phyloP scores from a whole-genome alignment of 2,329 filamentous ascomycete species.

The Diaporthe vexans region DNA sequence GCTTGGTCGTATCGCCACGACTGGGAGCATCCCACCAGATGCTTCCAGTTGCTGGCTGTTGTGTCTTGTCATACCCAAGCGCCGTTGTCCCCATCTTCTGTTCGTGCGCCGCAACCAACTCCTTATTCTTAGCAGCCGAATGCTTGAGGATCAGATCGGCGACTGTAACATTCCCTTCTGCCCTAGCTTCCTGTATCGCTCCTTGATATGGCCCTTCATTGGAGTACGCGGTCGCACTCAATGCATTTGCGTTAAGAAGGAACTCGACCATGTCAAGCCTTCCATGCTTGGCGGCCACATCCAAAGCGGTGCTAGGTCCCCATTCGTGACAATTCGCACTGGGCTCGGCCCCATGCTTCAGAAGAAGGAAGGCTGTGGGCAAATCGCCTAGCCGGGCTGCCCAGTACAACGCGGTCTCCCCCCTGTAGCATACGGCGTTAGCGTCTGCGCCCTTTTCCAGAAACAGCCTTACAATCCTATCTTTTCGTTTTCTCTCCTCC shows the following conservation, averaged over 20 bases:
- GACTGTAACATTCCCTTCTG: accelerated
- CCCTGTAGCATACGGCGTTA: not conserved
- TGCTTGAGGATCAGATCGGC: slow-evolving; percentile 15
- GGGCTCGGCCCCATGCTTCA: not conserved
- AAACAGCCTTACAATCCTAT: not conserved
- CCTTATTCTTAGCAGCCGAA: not conserved
- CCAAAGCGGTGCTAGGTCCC: not conserved
- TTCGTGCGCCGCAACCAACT: not conserved
- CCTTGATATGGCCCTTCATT: slow-evolving; percentile 19
- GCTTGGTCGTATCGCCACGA: too few relatives aligned
- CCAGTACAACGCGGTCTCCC: not conserved
- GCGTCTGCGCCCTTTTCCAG: not conserved
- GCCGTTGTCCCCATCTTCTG: accelerated
- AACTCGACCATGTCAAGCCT: slow-evolving; percentile 34
- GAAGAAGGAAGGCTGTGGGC: not conserved
- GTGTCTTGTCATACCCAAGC: too few relatives aligned
- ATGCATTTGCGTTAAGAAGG: slow-evolving; percentile 30
- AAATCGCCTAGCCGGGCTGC: not conserved
- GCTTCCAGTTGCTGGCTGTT: too few relatives aligned
- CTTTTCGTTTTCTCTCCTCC: not conserved
- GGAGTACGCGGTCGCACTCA: not conserved
- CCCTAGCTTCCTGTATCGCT: not conserved
- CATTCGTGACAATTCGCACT: not conserved
- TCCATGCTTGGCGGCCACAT: not conserved
- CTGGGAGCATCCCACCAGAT: too few relatives aligned